phyloP scores from a whole-genome alignment of 805 yeast species.

The Peterozyma toletana region DNA sequence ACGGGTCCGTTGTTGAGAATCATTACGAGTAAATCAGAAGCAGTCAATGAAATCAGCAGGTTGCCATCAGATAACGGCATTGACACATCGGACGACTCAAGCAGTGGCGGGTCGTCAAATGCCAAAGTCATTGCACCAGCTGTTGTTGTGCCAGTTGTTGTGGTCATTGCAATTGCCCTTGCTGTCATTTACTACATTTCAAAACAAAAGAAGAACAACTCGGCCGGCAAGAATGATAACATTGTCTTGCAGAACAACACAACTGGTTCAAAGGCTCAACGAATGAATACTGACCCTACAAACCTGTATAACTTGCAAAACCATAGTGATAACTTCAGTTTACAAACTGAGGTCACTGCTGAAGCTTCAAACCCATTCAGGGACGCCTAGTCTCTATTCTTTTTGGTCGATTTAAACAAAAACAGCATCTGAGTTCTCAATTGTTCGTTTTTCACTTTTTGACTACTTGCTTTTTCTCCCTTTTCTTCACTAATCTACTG shows the following conservation, averaged over 20 bases:
- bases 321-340: too few relatives aligned
- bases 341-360: too few relatives aligned
- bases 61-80: constrained; percentile 33
- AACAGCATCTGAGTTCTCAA: neutral
- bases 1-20: constrained; percentile 33
- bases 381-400: neutral
- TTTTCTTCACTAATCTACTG: neutral
- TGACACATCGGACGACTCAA: constrained; percentile 11
- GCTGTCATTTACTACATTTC: constrained; percentile 24
- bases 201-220: constrained; percentile 14
- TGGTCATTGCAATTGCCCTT: constrained; percentile 18
- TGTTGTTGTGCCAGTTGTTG: constrained; percentile 34
- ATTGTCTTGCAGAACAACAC: neutral
- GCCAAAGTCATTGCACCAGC: constrained; percentile 32
- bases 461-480: neutral
- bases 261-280: constrained; percentile 4
- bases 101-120: constrained; percentile 3
- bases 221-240: constrained; percentile 8
- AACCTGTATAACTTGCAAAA: too few relatives aligned
- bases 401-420: too few relatives aligned
- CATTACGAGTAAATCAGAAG: constrained; percentile 23
- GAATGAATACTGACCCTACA: constrained; percentile 1
- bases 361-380: constrained; percentile 2
- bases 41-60: constrained; percentile 21
- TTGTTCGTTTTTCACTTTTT: neutral